Base-by-base conservation (phyloP, 257 asterid genomes). In the Leonotis leonurus region DNA sequence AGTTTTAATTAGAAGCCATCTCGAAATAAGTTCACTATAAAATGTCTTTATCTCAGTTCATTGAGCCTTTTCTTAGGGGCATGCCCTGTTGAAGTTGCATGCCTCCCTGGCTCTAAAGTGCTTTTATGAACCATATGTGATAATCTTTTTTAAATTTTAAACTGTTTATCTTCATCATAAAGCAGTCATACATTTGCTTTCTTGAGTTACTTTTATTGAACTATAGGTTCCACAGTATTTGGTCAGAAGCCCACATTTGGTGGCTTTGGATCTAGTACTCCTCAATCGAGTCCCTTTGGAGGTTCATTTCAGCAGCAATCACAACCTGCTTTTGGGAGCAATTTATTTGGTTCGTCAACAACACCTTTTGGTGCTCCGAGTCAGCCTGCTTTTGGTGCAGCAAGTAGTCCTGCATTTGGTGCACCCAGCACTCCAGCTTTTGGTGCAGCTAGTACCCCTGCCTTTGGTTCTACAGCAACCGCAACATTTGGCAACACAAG, bases 211-310 rank as follows among this genome's bases (percentile, higher is more conserved):
- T 41, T 55, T 26, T 44, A 26, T 44, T 60, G 63, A 49, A 67
- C 46, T 67, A 54, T 73, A 88, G 95, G 87, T 65, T 68, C 95
- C 26, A 77, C 93, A 12, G 80, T 62, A 35, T 86, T 86, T 8
- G 97, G 97, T 70, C 98, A 82, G 73, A 89, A 83, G 77, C 90
- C 97, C 52, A 60, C 86, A 65, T 92, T 92, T 81, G 96, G 97
- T 70, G 91, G 85, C 53, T 92, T 92, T 79, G 97, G 99, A 69
- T 73, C 97, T 52, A 79, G 46, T 70, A 71, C 84, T 62, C 59
- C 91, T 60, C 97, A 80, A 69, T 44, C 97, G 21, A 83, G 95
- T 70, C 95, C 99, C 12, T 89, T 92, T 61, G 99, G 99, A 68
- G 73, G 86, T 73, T 80, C 95, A 13, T 80, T 86, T 73, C 99